A percentile compares a stretch with the other conserved stretches of the same genome.
phyloP scores from a whole-genome alignment of 2,329 filamentous ascomycete species.

The Aphanoascus verrucosus region DNA sequence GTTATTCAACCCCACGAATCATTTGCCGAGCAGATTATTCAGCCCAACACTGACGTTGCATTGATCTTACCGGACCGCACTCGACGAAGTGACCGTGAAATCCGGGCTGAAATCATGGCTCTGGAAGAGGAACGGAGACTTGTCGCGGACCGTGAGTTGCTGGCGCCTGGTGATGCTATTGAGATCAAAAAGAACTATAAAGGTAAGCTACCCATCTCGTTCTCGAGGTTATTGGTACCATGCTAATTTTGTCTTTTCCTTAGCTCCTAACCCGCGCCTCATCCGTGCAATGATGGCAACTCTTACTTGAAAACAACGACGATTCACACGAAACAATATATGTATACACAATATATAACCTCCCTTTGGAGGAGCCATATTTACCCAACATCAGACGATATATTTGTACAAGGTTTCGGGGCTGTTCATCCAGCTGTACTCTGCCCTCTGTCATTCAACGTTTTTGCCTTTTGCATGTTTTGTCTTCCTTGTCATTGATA shows the following conservation, averaged over 20 bases:
- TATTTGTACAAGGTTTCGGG: no score
- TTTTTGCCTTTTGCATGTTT: no score
- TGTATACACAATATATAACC: not conserved
- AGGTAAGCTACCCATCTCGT: slow-evolving; percentile 54
- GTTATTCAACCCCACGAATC: slow-evolving; percentile 27
- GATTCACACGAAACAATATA: not conserved
- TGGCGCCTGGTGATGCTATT: slow-evolving; percentile 41
- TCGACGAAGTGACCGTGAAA: slow-evolving; percentile 48
- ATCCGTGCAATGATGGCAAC: slow-evolving; percentile 62
- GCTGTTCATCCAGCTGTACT: no score
- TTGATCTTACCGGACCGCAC: slow-evolving; percentile 42
- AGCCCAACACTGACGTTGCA: slow-evolving; percentile 39
- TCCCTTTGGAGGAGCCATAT: not conserved
- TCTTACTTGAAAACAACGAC: slow-evolving; percentile 46
- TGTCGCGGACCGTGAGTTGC: slow-evolving; percentile 42
- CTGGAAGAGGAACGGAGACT: slow-evolving; percentile 56
- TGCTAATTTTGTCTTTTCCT: slow-evolving; percentile 12
- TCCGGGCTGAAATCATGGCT: slow-evolving; percentile 60
- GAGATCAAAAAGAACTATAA: slow-evolving; percentile 77
- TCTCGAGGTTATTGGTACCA: not conserved
- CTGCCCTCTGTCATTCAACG: no score
- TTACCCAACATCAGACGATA: not conserved
- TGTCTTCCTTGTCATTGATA: no score
- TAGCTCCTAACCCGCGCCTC: slow-evolving; percentile 54
- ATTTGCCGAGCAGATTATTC: slow-evolving; percentile 33